These are phyloP conservation scores for Fusarium tuaranense DNA, from an alignment of 2,329 filamentous ascomycete species.

Conservation along the genomic window DNA sequence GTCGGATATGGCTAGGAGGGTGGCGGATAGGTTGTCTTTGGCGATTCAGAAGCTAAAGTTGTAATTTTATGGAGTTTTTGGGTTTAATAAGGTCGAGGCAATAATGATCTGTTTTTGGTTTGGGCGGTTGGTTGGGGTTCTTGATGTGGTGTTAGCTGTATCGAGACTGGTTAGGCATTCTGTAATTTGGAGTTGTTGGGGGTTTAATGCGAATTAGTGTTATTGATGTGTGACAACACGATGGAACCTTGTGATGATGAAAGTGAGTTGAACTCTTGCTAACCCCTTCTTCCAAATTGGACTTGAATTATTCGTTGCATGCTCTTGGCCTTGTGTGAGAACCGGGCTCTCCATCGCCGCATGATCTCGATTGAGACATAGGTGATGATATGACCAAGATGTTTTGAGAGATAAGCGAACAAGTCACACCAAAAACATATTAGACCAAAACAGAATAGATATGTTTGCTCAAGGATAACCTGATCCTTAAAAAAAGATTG, in stretches of 20 bases:
- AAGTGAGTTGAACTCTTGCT: not conserved
- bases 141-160: not conserved
- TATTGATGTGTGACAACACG: not conserved
- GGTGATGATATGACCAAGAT: not conserved
- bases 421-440: too few relatives aligned
- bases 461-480: too few relatives aligned
- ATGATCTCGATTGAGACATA: not conserved
- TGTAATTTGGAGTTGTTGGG: not conserved
- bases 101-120: not conserved
- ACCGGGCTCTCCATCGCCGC: not conserved
- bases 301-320: not conserved
- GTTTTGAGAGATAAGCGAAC: too few relatives aligned
- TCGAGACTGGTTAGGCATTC: not conserved
- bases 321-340: not conserved
- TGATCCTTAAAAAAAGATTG: too few relatives aligned
- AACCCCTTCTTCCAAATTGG: not conserved
- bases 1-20: conserved; percentile 58
- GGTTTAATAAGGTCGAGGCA: not conserved
- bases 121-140: not conserved
- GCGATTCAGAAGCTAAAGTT: conserved; percentile 26
- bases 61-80: not conserved
- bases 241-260: not conserved
- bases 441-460: too few relatives aligned
- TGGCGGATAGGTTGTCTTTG: conserved; percentile 35
- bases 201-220: not conserved